Evolutionary conservation across 306 rosid genomes (phyloP), one percentile per base, ranked within the genome.

Genomic region (Prunus dulcis): DNA sequence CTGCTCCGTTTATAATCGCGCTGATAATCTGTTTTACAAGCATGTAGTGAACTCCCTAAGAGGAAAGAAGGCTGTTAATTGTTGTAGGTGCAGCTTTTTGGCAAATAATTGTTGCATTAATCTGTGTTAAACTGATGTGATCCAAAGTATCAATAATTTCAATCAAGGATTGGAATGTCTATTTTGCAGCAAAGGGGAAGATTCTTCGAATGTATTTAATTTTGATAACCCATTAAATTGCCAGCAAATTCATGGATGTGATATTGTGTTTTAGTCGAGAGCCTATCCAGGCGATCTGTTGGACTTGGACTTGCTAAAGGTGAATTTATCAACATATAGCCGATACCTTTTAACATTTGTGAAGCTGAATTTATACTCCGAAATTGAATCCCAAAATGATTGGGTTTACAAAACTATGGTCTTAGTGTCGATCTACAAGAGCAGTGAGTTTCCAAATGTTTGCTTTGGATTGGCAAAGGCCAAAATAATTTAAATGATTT

Each of bases 41-140:
- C 65, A 56, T 61, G 76, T 64, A 75, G 77, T 25, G 61, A 38
- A 68, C 73, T 72, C 46, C 65, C 64, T 61, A 64, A 84, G 75
- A 76, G 38, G 72, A 64, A 80, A 38, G 67, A 63, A 80, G 15
- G 82, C 76, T 77, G 78, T 70, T 68, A 88, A 69, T 45, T 46
- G 79, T 80, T 80, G 34, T 79, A 69, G 84, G 78, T 74, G 34
- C 81, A 28, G 64, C 51, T 78, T 73, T 64, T 82, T 52, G 49
- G 75, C 71, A 30, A 73, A 79, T 79, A 81, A 84, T 81, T 80
- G 82, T 76, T 82, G 81, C 81, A 49, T 82, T 80, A 64, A 47
- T 78, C 67, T 67, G 69, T 72, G 49, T 66, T 79, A 43, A 79
- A 82, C 73, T 70, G 78, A 73, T 79, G 49, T 25, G 72, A 79